Percentiles rank a stretch among this genome's conserved stretches.
Evolutionary conservation across 106 monocot species (phyloP).

Genomic region (Alisma plantagoaquatica): DNA sequence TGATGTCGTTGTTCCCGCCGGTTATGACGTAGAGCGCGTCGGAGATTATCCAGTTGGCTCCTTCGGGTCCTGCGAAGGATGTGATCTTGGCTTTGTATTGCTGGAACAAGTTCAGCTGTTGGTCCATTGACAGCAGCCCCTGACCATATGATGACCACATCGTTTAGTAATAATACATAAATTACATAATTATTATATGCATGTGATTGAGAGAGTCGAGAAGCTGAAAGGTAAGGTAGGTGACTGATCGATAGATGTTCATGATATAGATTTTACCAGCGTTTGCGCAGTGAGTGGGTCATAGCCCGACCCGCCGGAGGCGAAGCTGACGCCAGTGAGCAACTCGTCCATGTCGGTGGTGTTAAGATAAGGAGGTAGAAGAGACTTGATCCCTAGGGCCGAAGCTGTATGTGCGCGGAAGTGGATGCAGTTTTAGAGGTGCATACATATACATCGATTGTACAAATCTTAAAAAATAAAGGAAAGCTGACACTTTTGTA

Average conservation of each 20-base stretch:
- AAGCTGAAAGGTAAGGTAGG: too few relatives aligned
- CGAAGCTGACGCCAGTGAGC: slow-evolving; percentile 23
- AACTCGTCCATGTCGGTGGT: slow-evolving; percentile 6
- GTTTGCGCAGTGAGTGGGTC: slow-evolving; percentile 13
- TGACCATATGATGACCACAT: too few relatives aligned
- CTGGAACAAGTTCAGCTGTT: slow-evolving; percentile 19
- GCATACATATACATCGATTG: too few relatives aligned
- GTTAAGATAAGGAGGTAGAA: slow-evolving; percentile 13
- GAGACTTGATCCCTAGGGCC: slow-evolving; percentile 8
- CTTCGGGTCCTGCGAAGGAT: slow-evolving; percentile 6
- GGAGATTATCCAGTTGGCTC: slow-evolving; percentile 2
- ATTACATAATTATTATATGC: too few relatives aligned
- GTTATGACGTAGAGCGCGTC: slow-evolving; percentile 5
- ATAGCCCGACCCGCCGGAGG: slow-evolving; percentile 18
- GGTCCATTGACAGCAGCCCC: slow-evolving; percentile 8
- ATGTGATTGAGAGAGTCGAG: too few relatives aligned
- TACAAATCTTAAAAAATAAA: too few relatives aligned
- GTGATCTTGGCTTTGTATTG: slow-evolving; percentile 4
- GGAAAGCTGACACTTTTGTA: too few relatives aligned
- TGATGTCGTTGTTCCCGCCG: slow-evolving; percentile 10
- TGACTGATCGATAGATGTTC: too few relatives aligned
- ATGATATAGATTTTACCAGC: too few relatives aligned
- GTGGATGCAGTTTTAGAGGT: too few relatives aligned
- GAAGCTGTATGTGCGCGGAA: too few relatives aligned
- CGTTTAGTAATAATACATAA: too few relatives aligned